Conservation (phyloP, 2,329 filamentous ascomycete species). For the Graphium sp. region DNA sequence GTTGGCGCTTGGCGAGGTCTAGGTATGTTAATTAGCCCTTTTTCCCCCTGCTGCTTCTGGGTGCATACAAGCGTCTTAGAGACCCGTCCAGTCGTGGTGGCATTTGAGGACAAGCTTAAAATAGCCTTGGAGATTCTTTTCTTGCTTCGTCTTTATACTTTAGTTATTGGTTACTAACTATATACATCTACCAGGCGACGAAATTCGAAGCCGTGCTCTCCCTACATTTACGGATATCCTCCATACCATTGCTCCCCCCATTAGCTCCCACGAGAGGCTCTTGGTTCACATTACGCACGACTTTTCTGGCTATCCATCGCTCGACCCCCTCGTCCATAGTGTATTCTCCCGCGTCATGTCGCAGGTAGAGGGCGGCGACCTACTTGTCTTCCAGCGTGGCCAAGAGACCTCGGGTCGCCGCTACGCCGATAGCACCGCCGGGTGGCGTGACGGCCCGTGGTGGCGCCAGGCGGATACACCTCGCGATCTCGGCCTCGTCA, state of each 20-base stretch:
- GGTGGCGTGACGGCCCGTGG: slow-evolving; percentile 94
- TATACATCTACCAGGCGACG: slow-evolving; percentile 46
- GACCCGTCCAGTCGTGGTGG: no score
- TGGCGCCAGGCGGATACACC: slow-evolving; percentile 60
- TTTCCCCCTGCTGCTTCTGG: not conserved
- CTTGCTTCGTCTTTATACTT: not conserved
- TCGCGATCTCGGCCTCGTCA: slow-evolving; percentile 65
- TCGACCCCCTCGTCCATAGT: slow-evolving; percentile 81
- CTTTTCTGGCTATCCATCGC: slow-evolving; percentile 79
- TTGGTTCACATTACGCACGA: slow-evolving; percentile 97
- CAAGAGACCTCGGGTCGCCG: slow-evolving; percentile 62
- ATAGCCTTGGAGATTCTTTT: no score
- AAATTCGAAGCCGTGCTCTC: slow-evolving; percentile 69
- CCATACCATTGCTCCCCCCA: slow-evolving; percentile 88
- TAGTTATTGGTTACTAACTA: not conserved
- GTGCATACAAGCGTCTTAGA: not conserved
- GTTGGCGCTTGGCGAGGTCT: slow-evolving; percentile 61
- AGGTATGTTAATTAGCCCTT: slow-evolving; percentile 31
- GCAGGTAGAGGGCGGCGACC: slow-evolving; percentile 94
- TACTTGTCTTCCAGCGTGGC: slow-evolving; percentile 86
- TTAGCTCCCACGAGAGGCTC: slow-evolving; percentile 89
- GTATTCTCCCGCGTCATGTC: slow-evolving; percentile 94
- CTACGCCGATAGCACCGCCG: slow-evolving; percentile 39
- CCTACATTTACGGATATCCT: slow-evolving; percentile 92
- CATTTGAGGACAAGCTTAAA: no score